phyloP scores from a whole-genome alignment of 257 asterid genomes.

The Fraxinus anomala region DNA sequence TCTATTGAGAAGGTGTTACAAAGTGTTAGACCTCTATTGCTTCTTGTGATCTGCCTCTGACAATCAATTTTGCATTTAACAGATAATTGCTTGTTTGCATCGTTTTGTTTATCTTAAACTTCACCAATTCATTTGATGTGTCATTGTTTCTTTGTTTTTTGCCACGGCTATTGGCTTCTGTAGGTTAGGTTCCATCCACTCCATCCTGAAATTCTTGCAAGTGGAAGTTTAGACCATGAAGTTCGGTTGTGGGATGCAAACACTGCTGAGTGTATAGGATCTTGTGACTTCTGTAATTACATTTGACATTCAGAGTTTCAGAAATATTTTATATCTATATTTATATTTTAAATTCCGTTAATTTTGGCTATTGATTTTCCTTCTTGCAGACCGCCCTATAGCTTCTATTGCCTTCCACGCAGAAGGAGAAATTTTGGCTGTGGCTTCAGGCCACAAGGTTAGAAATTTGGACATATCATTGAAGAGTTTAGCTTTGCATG shows the following conservation, averaged over 20 bases:
- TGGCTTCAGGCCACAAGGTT: conserved; percentile 99
- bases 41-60: conserved; percentile 10
- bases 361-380: conserved; percentile 20
- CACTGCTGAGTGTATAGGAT: conserved; percentile 85
- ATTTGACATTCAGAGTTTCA: conserved; percentile 23
- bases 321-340: conserved; percentile 1
- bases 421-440: conserved; percentile 91
- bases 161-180: conserved; percentile 32
- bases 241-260: conserved; percentile 94
- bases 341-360: conserved; percentile 12
- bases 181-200: conserved; percentile 98
- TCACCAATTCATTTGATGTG: background rate
- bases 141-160: conserved; percentile 27
- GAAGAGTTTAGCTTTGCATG: conserved; percentile 21
- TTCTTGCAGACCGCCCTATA: conserved; percentile 82
- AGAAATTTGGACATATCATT: conserved; percentile 34
- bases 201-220: conserved; percentile 79
- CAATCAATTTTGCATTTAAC: background rate
- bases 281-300: conserved; percentile 84
- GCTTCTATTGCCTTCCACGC: conserved; percentile 99
- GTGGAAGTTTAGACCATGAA: conserved; percentile 99
- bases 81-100: conserved; percentile 17
- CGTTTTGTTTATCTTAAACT: conserved; percentile 22
- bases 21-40: background rate
- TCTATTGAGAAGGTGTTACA: background rate